Percentiles rank a stretch among this genome's conserved stretches.
Conservation (phyloP, 1,284 basidiomycete genomes). For the Sanghuangporus weigelae region DNA sequence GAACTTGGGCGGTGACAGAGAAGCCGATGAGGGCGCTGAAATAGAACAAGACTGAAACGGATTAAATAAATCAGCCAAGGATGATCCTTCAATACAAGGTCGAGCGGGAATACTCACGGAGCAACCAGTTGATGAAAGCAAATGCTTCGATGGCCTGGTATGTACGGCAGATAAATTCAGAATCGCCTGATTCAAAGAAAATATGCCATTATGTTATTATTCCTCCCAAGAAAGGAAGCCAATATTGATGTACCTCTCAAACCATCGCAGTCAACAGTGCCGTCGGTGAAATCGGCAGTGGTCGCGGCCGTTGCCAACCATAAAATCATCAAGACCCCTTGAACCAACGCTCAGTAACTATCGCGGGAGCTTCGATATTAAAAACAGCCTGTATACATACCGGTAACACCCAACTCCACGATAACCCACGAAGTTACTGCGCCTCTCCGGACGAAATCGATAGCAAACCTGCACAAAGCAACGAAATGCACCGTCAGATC, state of each 20-base stretch:
- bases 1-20: slow-evolving; percentile 6
- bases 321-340: slow-evolving; percentile 50
- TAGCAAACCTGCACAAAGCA: slow-evolving; percentile 28
- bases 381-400: slow-evolving; percentile 26
- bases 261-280: slow-evolving; percentile 19
- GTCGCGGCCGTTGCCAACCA: slow-evolving; percentile 49
- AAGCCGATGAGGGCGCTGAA: slow-evolving; percentile 17
- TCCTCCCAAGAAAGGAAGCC: neutral
- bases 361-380: neutral
- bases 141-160: slow-evolving; percentile 45
- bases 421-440: slow-evolving; percentile 39
- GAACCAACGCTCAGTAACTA: neutral
- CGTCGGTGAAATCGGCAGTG: slow-evolving; percentile 25
- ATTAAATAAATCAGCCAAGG: neutral
- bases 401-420: slow-evolving; percentile 38
- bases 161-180: slow-evolving; percentile 33
- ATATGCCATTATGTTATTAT: neutral
- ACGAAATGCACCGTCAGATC: neutral
- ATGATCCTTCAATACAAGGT: neutral
- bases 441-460: slow-evolving; percentile 38
- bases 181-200: neutral
- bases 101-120: slow-evolving; percentile 31
- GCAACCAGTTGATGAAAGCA: slow-evolving; percentile 46
- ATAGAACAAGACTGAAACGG: slow-evolving; percentile 17
- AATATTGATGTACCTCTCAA: neutral